Percentiles rank a stretch among this genome's conserved stretches.
These are phyloP conservation scores for Podila minutissima DNA, from an alignment of 192 early-diverging fungal genomes.

Conservation along the genomic window DNA sequence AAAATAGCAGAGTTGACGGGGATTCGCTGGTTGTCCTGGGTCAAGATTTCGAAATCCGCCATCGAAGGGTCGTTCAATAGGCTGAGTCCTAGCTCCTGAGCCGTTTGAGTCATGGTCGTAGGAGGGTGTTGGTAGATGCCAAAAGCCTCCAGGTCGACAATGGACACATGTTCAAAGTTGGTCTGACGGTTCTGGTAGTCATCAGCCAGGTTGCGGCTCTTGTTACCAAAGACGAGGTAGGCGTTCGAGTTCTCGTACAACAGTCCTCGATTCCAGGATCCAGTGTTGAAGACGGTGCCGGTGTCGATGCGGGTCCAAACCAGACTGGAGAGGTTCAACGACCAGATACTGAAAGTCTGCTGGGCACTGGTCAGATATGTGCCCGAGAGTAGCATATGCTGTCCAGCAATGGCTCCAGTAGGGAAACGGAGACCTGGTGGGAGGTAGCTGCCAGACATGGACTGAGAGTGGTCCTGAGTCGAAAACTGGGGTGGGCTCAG, in stretches of 20 bases:
- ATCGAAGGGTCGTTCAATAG: conserved; percentile 64
- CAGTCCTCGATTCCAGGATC: conserved; percentile 84
- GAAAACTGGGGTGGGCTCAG: conserved; percentile 69
- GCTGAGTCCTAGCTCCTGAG: conserved; percentile 70
- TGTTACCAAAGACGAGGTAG: conserved; percentile 80
- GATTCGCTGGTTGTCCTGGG: conserved; percentile 61
- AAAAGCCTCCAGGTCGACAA: conserved; percentile 79
- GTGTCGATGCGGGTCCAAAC: conserved; percentile 76
- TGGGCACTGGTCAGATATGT: conserved; percentile 75
- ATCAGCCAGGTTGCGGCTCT: conserved; percentile 69
- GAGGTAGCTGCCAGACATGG: conserved; percentile 68
- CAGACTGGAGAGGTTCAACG: conserved; percentile 66
- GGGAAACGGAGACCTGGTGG: conserved; percentile 85
- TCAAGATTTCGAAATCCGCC: conserved; percentile 67
- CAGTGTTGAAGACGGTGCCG: conserved; percentile 71
- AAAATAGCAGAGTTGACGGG: conserved; percentile 67
- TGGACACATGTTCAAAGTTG: conserved; percentile 81
- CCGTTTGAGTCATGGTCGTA: conserved; percentile 61
- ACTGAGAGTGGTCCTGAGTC: conserved; percentile 74
- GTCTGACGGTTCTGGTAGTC: conserved; percentile 84
- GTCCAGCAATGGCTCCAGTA: conserved; percentile 74
- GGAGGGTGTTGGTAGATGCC: conserved; percentile 69
- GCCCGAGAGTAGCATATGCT: conserved; percentile 74
- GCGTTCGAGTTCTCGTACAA: conserved; percentile 70
- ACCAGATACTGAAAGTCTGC: conserved; percentile 80